Base-by-base conservation (phyloP, 2,329 filamentous ascomycete genomes). In the Colletotrichum nymphaeae region DNA sequence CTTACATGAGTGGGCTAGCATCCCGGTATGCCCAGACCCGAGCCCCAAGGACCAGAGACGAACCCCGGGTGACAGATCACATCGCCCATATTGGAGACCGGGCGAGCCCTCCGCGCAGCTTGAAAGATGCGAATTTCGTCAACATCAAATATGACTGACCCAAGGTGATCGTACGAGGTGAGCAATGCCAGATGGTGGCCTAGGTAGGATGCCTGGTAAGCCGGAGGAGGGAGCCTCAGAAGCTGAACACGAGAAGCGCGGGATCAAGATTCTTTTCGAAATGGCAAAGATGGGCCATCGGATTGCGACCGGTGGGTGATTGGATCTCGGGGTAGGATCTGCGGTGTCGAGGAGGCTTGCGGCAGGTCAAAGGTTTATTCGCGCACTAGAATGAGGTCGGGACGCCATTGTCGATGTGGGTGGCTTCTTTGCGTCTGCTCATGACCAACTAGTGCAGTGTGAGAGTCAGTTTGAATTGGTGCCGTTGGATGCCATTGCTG, bases 381-480 rank as follows among this genome's bases (percentile, higher is more conserved):
- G 60, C 70, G 60, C 70, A 73, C 60, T 70, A 70, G 55, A 73
- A 69, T n/a, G 35, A 57, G 42, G n/a, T 28, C 60, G 46, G 66
- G 37, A 69, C 37, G 53, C 65, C 69, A 22, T 57, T 37, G 37
- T 42, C 64, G 55, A 24, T 22, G 32, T 52, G 59, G 32, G 46
- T 64, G 32, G 56, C 70, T 70, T 64, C 53, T 35, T 14, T 49
- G 60, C 16, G 26, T 46, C 46, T 62, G 70, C 55, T 65, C 66
- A 73, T 60, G 59, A 65, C 66, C 59, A 57, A 65, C 46, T 73
- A 73, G 70, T 55, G 60, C 60, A 56, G 42, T 28, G 67, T 35
- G 35, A 70, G 60, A 70, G 67, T 65, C 70, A 57, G 55, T 58
- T 62, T 63, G 26, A 60, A 49, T 32, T 56, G 24, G 70, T 42